Evolutionary conservation across 306 rosid genomes (phyloP).

Genomic region (Clitoria ternatea): DNA sequence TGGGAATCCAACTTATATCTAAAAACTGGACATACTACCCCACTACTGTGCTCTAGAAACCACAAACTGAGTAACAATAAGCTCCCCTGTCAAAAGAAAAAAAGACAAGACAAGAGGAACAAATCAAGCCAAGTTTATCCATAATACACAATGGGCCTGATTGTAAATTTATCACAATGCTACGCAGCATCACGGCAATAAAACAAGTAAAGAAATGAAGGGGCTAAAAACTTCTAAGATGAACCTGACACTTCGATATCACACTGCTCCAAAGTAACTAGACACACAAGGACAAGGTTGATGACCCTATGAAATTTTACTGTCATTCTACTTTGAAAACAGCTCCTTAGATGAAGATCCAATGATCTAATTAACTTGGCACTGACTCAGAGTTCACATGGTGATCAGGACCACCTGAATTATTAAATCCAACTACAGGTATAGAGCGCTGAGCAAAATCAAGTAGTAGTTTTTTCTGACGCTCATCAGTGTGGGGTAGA

Average conservation of each 20-base stretch:
- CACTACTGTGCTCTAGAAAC: constrained; percentile 37
- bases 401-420: constrained; percentile 45
- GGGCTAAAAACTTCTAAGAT: constrained; percentile 32
- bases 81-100: constrained; percentile 49
- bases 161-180: constrained; percentile 38
- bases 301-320: constrained; percentile 10
- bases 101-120: constrained; percentile 40
- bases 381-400: constrained; percentile 61
- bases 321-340: constrained; percentile 15
- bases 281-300: constrained; percentile 11
- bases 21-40: constrained; percentile 53
- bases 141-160: constrained; percentile 49
- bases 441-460: constrained; percentile 88
- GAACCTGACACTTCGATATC: constrained; percentile 37
- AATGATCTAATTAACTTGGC: constrained; percentile 35
- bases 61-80: constrained; percentile 53
- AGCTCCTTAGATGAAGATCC: constrained; percentile 19
- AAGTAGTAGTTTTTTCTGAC: constrained; percentile 59
- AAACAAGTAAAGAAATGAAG: constrained; percentile 31
- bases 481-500: constrained; percentile 87
- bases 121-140: constrained; percentile 41
- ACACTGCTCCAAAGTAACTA: constrained; percentile 22
- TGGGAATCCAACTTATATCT: constrained; percentile 47
- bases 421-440: constrained; percentile 59
- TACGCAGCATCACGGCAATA: constrained; percentile 23